Percentiles rank a stretch among this genome's conserved stretches.
Conservation (phyloP, 768 basidiomycete species). For the Pluteus cervinus region DNA sequence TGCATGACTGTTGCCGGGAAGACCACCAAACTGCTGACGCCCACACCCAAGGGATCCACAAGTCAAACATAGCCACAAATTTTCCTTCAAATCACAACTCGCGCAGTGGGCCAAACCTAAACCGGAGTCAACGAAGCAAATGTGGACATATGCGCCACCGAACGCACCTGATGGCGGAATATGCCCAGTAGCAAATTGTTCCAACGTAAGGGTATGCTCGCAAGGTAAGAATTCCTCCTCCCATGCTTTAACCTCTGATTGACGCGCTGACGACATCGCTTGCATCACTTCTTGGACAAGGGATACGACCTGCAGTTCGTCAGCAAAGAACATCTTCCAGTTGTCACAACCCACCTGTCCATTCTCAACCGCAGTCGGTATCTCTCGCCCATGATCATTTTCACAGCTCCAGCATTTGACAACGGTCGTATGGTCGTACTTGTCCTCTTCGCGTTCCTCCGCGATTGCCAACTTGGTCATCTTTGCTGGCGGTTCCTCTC, state of each 20-base stretch:
- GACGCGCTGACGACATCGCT: conserved; percentile 82
- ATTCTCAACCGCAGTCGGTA: conserved; percentile 32
- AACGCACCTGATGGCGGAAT: conserved; percentile 50
- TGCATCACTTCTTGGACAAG: conserved; percentile 68
- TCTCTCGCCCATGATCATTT: conserved; percentile 35
- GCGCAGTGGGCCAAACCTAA: conserved; percentile 77
- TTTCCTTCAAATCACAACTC: conserved; percentile 80
- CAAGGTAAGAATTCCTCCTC: conserved; percentile 90
- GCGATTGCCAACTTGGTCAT: conserved; percentile 85
- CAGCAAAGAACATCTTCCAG: conserved; percentile 4
- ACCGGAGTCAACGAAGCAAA: not conserved
- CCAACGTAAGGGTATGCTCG: conserved; percentile 60
- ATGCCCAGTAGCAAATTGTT: conserved; percentile 35
- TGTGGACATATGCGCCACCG: not conserved
- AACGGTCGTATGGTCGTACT: conserved; percentile 61
- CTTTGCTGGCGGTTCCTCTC: conserved; percentile 82
- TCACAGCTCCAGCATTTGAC: conserved; percentile 80
- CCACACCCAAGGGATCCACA: conserved; percentile 92
- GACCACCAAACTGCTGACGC: conserved; percentile 73
- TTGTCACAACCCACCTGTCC: conserved; percentile 22
- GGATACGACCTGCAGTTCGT: conserved; percentile 36
- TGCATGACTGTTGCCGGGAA: conserved; percentile 87
- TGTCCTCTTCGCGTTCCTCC: conserved; percentile 85
- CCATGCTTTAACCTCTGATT: conserved; percentile 96
- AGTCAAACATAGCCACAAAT: conserved; percentile 92